Base-by-base conservation (phyloP, 208 protist genomes). In the Kentomonas sorsogonicus region DNA sequence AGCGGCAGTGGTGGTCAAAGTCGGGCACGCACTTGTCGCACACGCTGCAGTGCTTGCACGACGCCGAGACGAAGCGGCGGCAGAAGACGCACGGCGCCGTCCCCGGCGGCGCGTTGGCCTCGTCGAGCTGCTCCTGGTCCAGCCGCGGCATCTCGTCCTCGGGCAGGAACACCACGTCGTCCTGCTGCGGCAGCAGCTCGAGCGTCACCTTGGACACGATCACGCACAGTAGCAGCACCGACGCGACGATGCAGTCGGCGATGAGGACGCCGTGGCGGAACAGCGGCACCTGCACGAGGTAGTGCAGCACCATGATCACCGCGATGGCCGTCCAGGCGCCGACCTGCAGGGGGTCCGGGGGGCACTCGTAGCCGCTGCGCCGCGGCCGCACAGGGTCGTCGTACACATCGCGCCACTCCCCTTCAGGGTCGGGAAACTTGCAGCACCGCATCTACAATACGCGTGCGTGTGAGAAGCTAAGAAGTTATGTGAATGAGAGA, bases 1-100 rank as follows among this genome's bases (percentile, higher is more conserved):
- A 96, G 0, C 84, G 88, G 56, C 91, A 96, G 67, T 96, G 91
- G 61, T 96, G 91, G 55, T 96, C 91, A 53, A 95, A 95, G 9
- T 80, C 83, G 3, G 86, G 78, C 0, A 96, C 86, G 45, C 91
- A 96, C 65, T 93, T 94, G 54, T 95, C 88, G 52, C 91, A 96
- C 48, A 91, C 71, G 33, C 79, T 80, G 55, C 91, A 96, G 66
- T 96, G 91, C 63, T 89, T 97, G 63, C 83, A 79, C 39, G 67
- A 69, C 13, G 53, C 52, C 29, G 60, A 31, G 0, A 94, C 87
- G 66, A 87, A 94, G 27, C 87, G 83, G 1, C 87, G 72, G 54
- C 87, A 94, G 55, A 88, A 94, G 15, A 89, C 64, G 43, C 87
- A 94, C 43, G 81, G 79, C 52, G 79, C 75, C 30, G 59, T 82